Conservation (phyloP, 768 basidiomycete genomes). For the Infundibulicybe gibba region DNA sequence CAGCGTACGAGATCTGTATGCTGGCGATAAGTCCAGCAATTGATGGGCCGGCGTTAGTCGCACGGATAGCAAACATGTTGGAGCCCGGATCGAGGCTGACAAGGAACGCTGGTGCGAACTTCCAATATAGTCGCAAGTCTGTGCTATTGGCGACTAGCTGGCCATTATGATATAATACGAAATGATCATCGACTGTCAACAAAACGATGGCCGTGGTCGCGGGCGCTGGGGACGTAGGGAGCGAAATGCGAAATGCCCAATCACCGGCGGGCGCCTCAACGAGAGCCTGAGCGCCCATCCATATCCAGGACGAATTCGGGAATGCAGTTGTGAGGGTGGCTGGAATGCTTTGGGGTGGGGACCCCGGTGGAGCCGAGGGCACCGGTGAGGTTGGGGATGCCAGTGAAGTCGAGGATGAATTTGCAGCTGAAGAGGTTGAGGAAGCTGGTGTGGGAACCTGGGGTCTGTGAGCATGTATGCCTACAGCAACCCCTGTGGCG, state of each 20-base stretch:
- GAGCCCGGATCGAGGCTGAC: conserved; percentile 12
- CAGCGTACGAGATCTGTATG: conserved; percentile 16
- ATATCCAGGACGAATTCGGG: conserved; percentile 22
- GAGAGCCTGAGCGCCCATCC: conserved; percentile 17
- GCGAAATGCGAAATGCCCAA: conserved; percentile 18
- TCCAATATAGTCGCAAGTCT: conserved; percentile 20
- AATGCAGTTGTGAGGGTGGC: conserved; percentile 16
- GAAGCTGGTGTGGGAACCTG: too few relatives aligned
- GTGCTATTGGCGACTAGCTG: conserved; percentile 16
- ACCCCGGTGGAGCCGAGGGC: too few relatives aligned
- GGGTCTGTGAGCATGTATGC: too few relatives aligned
- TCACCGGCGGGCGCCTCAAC: conserved; percentile 16
- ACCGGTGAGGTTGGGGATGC: too few relatives aligned
- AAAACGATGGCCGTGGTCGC: conserved; percentile 15
- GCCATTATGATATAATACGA: conserved; percentile 24
- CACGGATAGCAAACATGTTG: conserved; percentile 22
- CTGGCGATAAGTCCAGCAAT: conserved; percentile 20
- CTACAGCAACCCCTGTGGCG: too few relatives aligned
- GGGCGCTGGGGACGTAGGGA: conserved; percentile 17
- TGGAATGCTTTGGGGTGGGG: conserved; percentile 5
- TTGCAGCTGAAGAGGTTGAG: too few relatives aligned
- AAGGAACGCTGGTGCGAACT: conserved; percentile 17
- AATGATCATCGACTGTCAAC: conserved; percentile 22
- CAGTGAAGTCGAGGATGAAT: too few relatives aligned
- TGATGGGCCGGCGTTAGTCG: conserved; percentile 16